Base-by-base conservation (phyloP, 352 stramenopile genomes). In the Globisporangium solare region DNA sequence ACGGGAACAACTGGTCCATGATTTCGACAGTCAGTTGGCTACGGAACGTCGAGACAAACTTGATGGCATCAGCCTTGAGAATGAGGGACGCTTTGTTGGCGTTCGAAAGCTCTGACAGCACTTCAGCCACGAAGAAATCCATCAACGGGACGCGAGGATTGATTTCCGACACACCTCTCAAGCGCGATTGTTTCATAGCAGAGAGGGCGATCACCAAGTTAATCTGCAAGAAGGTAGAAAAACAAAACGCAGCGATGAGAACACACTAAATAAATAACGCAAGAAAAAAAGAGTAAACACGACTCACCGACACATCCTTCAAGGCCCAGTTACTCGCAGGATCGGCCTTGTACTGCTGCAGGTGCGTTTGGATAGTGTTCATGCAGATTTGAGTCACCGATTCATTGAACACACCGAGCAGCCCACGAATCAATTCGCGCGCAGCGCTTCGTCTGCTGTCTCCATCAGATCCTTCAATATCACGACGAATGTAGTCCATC, bases 11-110 rank as follows among this genome's bases (percentile, higher is more conserved):
- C 41, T 90, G 79, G 17, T 90, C 71, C 63, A 99, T 88, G 11
- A 97, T 83, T 32, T 98, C 86, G 17, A 94, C 83, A 0, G 83
- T 86, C 57, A 99, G 88, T 59, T 99, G 96, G 63, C 98, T 96
- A 18, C 98, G 89, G 75, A 99, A 99, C 1, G 94, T 99, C 43
- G 88, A 97, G 11, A 99, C 92, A 73, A 99, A 99, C 63, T 99
- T 99, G 58, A 99, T 95, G 21, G 86, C 85, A 37, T 98, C 97
- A 0, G 97, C 96, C 58, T 98, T 99, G 20, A 99, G 66, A 60
- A 99, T 95, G 22, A 94, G 68, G 21, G 86, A 93, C 2, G 70
- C 74, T 59, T 95, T 79, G 31, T 95, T 82, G 15, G 81, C 70
- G 18, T 79, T 82, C 6, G 90, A 94, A 22, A 99, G 69, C 48